phyloP scores from a whole-genome alignment of 2,329 filamentous ascomycete species.

The Dactylellina cionopaga region DNA sequence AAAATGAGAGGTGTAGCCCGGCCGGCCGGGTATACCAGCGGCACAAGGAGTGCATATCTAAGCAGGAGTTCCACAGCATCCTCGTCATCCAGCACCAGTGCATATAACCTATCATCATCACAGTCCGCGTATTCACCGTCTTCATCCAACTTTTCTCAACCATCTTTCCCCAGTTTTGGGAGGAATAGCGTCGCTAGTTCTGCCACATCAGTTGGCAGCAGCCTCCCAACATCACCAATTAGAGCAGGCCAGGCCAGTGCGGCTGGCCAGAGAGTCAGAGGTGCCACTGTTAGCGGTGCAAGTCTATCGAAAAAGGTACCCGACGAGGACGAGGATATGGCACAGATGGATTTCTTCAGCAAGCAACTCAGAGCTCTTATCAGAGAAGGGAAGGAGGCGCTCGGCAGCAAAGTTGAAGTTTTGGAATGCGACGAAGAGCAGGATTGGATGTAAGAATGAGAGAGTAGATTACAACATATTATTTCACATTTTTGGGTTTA shows the following conservation, averaged over 20 bases:
- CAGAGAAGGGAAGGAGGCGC: constrained; percentile 82
- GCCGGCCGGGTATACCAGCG: constrained; percentile 7
- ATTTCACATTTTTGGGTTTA: not conserved
- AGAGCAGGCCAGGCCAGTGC: constrained; percentile 34
- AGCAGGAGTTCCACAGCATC: constrained; percentile 38
- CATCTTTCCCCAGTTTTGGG: constrained; percentile 26
- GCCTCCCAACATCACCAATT: constrained; percentile 23
- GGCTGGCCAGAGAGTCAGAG: constrained; percentile 27
- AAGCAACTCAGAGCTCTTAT: constrained; percentile 85
- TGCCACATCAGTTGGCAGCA: constrained; percentile 33
- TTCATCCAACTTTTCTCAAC: constrained; percentile 29
- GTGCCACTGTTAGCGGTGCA: constrained; percentile 22
- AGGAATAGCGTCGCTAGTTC: constrained; percentile 41
- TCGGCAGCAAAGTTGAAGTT: constrained; percentile 78
- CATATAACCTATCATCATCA: constrained; percentile 11
- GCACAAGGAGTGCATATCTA: constrained; percentile 11
- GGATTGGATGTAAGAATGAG: constrained; percentile 34
- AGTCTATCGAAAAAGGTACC: constrained; percentile 20
- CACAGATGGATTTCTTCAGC: constrained; percentile 83
- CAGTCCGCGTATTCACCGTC: constrained; percentile 14
- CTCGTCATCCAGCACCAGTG: constrained; percentile 8
- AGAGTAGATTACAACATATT: not conserved
- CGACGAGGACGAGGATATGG: constrained; percentile 74
- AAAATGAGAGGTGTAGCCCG: constrained; percentile 46
- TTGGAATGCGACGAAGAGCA: constrained; percentile 62